Percentiles rank a stretch among this genome's conserved stretches.
These are phyloP conservation scores for Clonostachys sp. DNA, from an alignment of 2,329 filamentous ascomycete genomes.

Conservation along the genomic window DNA sequence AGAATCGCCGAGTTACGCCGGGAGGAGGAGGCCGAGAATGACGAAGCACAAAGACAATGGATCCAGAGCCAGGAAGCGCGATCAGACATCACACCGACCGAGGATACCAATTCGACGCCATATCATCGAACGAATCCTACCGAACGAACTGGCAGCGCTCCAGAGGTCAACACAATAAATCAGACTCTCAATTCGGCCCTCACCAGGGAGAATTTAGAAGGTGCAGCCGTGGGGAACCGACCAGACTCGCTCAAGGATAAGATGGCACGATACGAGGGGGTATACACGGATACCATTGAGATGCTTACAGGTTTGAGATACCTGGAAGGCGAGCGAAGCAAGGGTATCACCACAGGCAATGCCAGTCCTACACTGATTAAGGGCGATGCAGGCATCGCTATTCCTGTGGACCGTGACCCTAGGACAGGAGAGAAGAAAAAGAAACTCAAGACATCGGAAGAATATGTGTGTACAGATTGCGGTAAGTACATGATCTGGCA, in stretches of 20 bases:
- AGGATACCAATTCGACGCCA: slow-evolving; percentile 25
- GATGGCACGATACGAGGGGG: slow-evolving; percentile 77
- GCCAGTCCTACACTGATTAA: slow-evolving; percentile 76
- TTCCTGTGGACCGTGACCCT: slow-evolving; percentile 72
- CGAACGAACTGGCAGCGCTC: slow-evolving; percentile 53
- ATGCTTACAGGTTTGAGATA: slow-evolving; percentile 89
- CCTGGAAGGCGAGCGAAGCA: slow-evolving; percentile 81
- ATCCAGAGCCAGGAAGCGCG: slow-evolving; percentile 51
- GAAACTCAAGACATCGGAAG: slow-evolving; percentile 77
- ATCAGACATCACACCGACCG: slow-evolving; percentile 48
- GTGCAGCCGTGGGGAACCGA: slow-evolving; percentile 53
- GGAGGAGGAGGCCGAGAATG: slow-evolving; percentile 79
- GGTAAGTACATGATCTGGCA: slow-evolving; percentile 42
- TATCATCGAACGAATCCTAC: slow-evolving; percentile 18
- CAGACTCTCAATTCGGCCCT: slow-evolving; percentile 56
- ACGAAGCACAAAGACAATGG: slow-evolving; percentile 60
- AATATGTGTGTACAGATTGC: slow-evolving; percentile 95
- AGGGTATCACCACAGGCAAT: slow-evolving; percentile 82
- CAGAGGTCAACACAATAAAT: slow-evolving; percentile 49
- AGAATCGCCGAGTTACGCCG: slow-evolving; percentile 79
- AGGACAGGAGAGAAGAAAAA: slow-evolving; percentile 76
- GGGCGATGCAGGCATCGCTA: slow-evolving; percentile 82
- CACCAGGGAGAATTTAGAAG: slow-evolving; percentile 77
- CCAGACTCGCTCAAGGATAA: slow-evolving; percentile 79
- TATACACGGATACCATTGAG: slow-evolving; percentile 83